phyloP scores from a whole-genome alignment of 1,139 yeast species.

The Diutina rugosa region DNA sequence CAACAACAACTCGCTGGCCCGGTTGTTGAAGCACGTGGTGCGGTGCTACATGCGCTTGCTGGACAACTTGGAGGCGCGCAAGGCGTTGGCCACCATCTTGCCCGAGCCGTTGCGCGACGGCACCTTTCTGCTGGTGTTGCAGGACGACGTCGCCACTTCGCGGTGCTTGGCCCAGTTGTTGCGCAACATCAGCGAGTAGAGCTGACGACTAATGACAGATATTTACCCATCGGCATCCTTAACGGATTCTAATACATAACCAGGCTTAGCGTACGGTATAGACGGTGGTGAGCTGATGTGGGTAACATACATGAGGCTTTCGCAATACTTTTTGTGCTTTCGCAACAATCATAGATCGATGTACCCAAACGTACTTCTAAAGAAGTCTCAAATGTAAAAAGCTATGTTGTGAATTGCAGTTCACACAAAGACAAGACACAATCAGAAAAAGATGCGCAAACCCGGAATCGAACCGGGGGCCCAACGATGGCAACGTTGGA shows the following conservation, averaged over 20 bases:
- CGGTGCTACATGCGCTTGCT: conserved; percentile 85
- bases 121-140: conserved; percentile 68
- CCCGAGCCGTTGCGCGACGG: conserved; percentile 87
- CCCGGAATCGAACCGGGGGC: background rate
- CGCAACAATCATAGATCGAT: too few species aligned
- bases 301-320: too few species aligned
- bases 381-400: background rate
- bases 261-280: background rate
- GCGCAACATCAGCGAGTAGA: conserved; percentile 35
- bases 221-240: background rate
- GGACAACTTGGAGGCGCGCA: conserved; percentile 84
- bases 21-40: conserved; percentile 85
- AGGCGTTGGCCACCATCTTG: conserved; percentile 68
- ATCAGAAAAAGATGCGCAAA: background rate
- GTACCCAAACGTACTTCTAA: background rate
- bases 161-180: conserved; percentile 77
- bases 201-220: background rate
- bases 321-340: too few species aligned
- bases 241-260: background rate
- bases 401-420: too few species aligned
- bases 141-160: conserved; percentile 82
- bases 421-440: too few species aligned
- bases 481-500: background rate
- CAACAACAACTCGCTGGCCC: conserved; percentile 25
- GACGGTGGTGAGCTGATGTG: too few species aligned